phyloP scores from a whole-genome alignment of 2,329 filamentous ascomycete genomes.

The Periconia macrospinosa region DNA sequence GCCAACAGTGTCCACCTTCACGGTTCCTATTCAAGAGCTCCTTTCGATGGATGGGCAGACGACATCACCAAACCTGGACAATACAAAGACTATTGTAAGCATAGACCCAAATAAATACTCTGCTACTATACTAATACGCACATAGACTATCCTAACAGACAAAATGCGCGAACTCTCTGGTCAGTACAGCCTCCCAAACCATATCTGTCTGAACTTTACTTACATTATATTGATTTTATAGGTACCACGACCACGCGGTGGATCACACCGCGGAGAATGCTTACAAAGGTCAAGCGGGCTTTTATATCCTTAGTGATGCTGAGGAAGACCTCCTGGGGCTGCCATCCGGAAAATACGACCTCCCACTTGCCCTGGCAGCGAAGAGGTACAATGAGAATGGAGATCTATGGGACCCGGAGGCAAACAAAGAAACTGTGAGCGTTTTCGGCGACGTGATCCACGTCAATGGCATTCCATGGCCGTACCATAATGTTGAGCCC shows the following conservation, averaged over 20 bases:
- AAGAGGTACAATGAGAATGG: constrained; percentile 58
- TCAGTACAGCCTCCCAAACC: constrained; percentile 48
- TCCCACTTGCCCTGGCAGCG: constrained; percentile 54
- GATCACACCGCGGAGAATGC: constrained; percentile 55
- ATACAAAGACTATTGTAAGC: constrained; percentile 57
- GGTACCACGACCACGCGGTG: constrained; percentile 37
- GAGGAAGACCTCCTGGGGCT: constrained; percentile 53
- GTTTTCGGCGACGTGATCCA: constrained; percentile 60
- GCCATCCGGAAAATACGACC: constrained; percentile 56
- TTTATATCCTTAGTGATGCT: constrained; percentile 58
- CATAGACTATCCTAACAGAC: constrained; percentile 56
- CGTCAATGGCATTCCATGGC: constrained; percentile 63
- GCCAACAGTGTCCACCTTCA: constrained; percentile 57
- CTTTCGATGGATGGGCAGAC: constrained; percentile 58
- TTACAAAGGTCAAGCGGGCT: constrained; percentile 55
- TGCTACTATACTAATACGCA: too few species aligned
- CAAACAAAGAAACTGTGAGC: constrained; percentile 45
- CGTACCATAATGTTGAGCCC: constrained; percentile 58
- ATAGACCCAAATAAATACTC: too few species aligned
- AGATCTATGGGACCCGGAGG: constrained; percentile 48
- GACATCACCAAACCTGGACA: constrained; percentile 54
- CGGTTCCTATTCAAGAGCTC: constrained; percentile 50
- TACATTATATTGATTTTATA: constrained; percentile 4
- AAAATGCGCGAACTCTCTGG: constrained; percentile 57
- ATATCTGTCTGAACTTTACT: constrained; percentile 30